Evolutionary conservation across 352 stramenopile species (phyloP).

Genomic region (Globisporangium sylvaticum): DNA sequence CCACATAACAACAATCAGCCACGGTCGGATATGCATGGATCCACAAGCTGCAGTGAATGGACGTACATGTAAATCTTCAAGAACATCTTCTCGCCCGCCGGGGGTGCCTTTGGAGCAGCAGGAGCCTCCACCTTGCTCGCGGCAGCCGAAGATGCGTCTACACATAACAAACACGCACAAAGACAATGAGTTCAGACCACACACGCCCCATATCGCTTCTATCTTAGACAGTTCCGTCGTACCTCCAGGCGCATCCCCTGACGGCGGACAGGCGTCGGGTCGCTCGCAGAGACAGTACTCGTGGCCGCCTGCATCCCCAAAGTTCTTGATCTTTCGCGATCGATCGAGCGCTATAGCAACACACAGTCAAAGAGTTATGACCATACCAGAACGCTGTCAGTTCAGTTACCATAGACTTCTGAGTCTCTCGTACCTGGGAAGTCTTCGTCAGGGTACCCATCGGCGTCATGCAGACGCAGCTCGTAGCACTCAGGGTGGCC

Average conservation of each 20-base stretch:
- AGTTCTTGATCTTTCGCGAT: conserved; percentile 89
- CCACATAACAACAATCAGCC: background rate
- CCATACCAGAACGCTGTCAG: background rate
- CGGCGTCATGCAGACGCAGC: conserved; percentile 75
- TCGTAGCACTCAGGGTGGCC: conserved; percentile 87
- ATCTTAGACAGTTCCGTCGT: background rate
- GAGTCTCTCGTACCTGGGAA: conserved; percentile 51
- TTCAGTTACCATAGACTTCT: background rate
- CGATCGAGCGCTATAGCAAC: conserved; percentile 56
- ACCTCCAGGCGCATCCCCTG: conserved; percentile 46
- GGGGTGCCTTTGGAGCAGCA: conserved; percentile 38
- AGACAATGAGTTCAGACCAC: background rate
- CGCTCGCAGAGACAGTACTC: conserved; percentile 87
- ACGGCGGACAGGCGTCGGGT: conserved; percentile 77
- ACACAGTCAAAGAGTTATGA: background rate
- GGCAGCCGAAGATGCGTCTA: conserved; percentile 14
- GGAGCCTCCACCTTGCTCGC: conserved; percentile 27
- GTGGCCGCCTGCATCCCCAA: conserved; percentile 83
- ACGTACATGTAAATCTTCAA: conserved; percentile 86
- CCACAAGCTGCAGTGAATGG: background rate
- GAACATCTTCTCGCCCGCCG: conserved; percentile 71
- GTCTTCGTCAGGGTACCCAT: conserved; percentile 84
- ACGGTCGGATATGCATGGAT: background rate
- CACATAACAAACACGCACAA: background rate
- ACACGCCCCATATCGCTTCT: too few relatives aligned